Base-by-base conservation (phyloP, 768 basidiomycete species). In the Phanerodontia chrysosporium region DNA sequence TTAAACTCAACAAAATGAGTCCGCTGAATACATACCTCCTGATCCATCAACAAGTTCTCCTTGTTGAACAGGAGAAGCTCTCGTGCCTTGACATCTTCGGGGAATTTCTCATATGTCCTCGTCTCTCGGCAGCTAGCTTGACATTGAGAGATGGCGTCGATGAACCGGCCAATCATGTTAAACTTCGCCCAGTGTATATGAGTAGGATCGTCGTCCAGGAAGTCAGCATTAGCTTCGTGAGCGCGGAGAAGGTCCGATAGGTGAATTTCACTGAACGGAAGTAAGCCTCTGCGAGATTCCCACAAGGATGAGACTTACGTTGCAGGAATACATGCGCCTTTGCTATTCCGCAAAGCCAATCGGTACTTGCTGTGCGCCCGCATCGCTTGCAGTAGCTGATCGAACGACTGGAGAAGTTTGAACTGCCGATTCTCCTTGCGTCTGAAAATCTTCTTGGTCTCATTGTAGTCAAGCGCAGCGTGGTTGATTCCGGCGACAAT, bases 111-210 rank as follows among this genome's bases (percentile, higher is more conserved):
- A 36, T 54, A 59, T 18, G 28, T 78, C 76, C 64, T 90, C 89
- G 48, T 86, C 84, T 48, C 67, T 51, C 81, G 81, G 68, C 89
- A 92, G 59, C 89, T 84, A 10, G 82, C 73, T 73, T 96, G 94
- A 65, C 89, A 93, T 61, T 89, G 83, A 0, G 81, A 80, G 6
- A 94, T 89, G 65, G 82, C 85, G 52, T 83, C 81, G 57, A 96
- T 85, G 66, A 95, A 93, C 60, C 86, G 82, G 29, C 89, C 95
- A 77, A 98, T 89, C 83, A 93, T 88, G 64, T 88, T 89, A 73
- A 90, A 97, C 73, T 98, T 98, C 27, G 88, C 91, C 96, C 96
- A 98, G 67, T 98, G 94, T 55, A 98, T 90, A 68, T 85, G 85
- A 42, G 71, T 76, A 3, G 84, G 77, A 65, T 91, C 87, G 22